Percentiles rank a stretch among this genome's conserved stretches.
phyloP scores from a whole-genome alignment of 768 basidiomycete genomes.

The Russula lepida region DNA sequence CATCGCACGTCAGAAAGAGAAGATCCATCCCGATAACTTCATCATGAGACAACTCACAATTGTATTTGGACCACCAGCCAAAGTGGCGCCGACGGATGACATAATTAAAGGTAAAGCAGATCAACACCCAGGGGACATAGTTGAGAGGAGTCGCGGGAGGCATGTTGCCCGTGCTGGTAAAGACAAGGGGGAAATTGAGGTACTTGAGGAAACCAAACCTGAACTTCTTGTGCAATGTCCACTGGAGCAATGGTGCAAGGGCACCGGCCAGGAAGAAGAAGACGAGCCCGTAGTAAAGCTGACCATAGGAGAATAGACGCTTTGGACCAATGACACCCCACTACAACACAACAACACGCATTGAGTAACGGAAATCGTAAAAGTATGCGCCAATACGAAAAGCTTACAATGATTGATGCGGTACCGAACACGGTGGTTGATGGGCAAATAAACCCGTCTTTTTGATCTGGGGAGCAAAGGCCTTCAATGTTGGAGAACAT shows the following conservation, averaged over 20 bases:
- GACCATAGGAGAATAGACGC: constrained; percentile 24
- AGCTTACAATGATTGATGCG: constrained; percentile 61
- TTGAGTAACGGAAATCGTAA: not conserved
- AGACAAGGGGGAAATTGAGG: constrained; percentile 48
- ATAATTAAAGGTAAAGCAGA: constrained; percentile 33
- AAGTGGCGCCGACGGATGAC: constrained; percentile 33
- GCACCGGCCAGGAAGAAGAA: constrained; percentile 78
- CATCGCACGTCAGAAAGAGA: constrained; percentile 27
- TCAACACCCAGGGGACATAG: constrained; percentile 32
- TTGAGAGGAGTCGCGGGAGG: constrained; percentile 38
- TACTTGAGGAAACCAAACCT: constrained; percentile 35
- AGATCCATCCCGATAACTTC: not conserved
- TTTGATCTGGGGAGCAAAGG: constrained; percentile 47
- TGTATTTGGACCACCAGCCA: constrained; percentile 35
- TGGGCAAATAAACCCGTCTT: constrained; percentile 64
- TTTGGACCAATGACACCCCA: constrained; percentile 70
- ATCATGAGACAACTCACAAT: constrained; percentile 22
- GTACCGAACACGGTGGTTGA: constrained; percentile 66
- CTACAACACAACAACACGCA: not conserved
- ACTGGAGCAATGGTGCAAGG: constrained; percentile 48
- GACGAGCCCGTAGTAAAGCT: constrained; percentile 31
- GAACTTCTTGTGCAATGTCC: constrained; percentile 31
- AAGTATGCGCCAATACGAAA: not conserved
- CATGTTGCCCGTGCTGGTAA: constrained; percentile 33
- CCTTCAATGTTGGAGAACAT: constrained; percentile 61